Evolutionary conservation across 768 basidiomycete species (phyloP).

Genomic region (Paxillus rubicundulus): DNA sequence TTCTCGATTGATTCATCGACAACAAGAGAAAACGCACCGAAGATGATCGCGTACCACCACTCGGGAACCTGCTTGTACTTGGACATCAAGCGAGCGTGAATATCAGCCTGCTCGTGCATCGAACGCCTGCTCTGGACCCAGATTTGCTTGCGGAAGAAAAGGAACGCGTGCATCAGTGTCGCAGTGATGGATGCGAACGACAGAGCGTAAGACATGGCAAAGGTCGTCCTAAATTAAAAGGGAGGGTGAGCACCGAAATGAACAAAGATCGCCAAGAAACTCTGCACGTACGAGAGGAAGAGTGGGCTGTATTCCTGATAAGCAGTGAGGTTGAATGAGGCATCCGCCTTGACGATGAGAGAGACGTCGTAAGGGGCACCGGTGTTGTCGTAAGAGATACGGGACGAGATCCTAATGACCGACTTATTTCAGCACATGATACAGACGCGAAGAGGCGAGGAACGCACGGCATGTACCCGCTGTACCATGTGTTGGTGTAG

Average conservation of each 20-base stretch:
- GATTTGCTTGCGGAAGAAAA: constrained; percentile 80
- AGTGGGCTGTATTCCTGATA: constrained; percentile 61
- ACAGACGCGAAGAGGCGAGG: not conserved
- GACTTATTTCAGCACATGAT: not conserved
- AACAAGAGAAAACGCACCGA: constrained; percentile 14
- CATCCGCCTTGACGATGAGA: constrained; percentile 50
- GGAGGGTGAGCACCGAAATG: constrained; percentile 6
- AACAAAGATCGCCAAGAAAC: constrained; percentile 2
- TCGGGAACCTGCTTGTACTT: constrained; percentile 57
- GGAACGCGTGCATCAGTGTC: constrained; percentile 65
- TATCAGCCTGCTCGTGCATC: constrained; percentile 75
- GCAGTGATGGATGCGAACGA: constrained; percentile 83
- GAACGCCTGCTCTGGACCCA: constrained; percentile 67
- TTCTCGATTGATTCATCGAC: not conserved
- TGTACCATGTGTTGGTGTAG: constrained; percentile 65
- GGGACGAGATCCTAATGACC: constrained; percentile 52
- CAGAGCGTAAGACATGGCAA: constrained; percentile 75
- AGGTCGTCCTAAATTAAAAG: constrained; percentile 43
- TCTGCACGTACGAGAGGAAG: constrained; percentile 44
- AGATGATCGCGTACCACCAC: constrained; percentile 50
- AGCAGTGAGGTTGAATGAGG: constrained; percentile 52
- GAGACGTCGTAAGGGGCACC: constrained; percentile 57
- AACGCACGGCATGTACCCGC: constrained; percentile 54
- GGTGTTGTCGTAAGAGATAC: constrained; percentile 63
- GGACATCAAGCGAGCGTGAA: constrained; percentile 60